A percentile compares a stretch with the other conserved stretches of the same genome.
phyloP scores from a whole-genome alignment of 805 yeast genomes.

The Yarrowia sp. region DNA sequence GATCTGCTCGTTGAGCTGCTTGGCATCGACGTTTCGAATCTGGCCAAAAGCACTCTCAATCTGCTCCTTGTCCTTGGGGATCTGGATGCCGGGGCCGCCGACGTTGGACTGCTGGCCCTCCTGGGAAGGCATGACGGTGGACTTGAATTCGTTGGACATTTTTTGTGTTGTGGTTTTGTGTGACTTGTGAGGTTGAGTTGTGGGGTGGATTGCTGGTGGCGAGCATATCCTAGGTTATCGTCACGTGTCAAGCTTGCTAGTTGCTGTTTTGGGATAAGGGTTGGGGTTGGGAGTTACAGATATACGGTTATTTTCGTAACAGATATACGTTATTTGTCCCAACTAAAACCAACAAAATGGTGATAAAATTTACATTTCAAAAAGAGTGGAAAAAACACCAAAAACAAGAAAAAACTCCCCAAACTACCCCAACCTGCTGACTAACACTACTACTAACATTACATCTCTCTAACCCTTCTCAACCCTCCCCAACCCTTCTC shows the following conservation, averaged over 20 bases:
- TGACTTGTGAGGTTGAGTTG: background rate
- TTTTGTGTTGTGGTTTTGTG: background rate
- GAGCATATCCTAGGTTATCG: background rate
- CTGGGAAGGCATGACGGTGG: conserved; percentile 25
- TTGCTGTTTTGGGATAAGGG: background rate
- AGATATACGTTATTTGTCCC: too few relatives aligned
- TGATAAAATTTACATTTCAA: too few relatives aligned
- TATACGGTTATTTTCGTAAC: too few relatives aligned
- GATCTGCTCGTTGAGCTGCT: conserved; percentile 22
- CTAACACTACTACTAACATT: too few relatives aligned
- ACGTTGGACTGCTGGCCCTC: conserved; percentile 22
- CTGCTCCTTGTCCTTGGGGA: conserved; percentile 25
- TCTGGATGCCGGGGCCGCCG: conserved; percentile 25
- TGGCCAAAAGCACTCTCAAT: conserved; percentile 18
- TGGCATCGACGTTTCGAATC: conserved; percentile 26
- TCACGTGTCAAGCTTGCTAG: conserved; percentile 11
- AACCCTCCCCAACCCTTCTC: too few relatives aligned
- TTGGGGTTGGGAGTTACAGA: background rate
- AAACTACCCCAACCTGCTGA: too few relatives aligned
- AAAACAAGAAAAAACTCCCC: too few relatives aligned
- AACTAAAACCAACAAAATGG: too few relatives aligned
- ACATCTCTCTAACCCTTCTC: too few relatives aligned
- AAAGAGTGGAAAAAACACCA: too few relatives aligned
- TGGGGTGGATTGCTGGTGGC: conserved; percentile 25
- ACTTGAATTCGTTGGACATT: conserved; percentile 25